Evolutionary conservation across 176 grass and related monocot genomes (phyloP).

Genomic region (Rhynchospora pubera): DNA sequence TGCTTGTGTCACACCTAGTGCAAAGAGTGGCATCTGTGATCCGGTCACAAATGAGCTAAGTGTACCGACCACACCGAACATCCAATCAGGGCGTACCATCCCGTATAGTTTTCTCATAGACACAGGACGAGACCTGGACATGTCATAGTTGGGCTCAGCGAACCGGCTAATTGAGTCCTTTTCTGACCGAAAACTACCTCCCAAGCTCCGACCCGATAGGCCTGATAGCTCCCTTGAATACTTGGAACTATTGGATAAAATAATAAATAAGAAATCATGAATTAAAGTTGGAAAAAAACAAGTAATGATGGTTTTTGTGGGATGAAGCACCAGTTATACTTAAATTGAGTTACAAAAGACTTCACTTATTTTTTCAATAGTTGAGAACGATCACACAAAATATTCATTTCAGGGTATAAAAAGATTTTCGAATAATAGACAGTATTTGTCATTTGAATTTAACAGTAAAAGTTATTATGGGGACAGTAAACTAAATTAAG

Average conservation of each 20-base stretch:
- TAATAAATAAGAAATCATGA: slow-evolving; percentile 10
- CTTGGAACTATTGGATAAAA: slow-evolving; percentile 40
- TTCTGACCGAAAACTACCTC: slow-evolving; percentile 75
- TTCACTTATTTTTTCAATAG: not conserved
- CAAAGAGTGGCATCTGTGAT: slow-evolving; percentile 85
- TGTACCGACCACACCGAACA: slow-evolving; percentile 64
- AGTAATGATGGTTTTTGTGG: not conserved
- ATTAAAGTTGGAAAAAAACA: not conserved
- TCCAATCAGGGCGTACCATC: slow-evolving; percentile 81
- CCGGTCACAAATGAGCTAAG: slow-evolving; percentile 69
- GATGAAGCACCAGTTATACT: not conserved
- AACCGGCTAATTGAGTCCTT: slow-evolving; percentile 70
- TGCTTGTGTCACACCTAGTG: slow-evolving; percentile 75
- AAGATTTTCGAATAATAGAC: too few species aligned
- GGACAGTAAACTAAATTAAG: not conserved
- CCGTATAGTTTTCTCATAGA: slow-evolving; percentile 82
- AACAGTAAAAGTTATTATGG: not conserved
- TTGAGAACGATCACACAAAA: not conserved
- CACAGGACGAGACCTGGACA: slow-evolving; percentile 40
- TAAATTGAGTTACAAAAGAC: not conserved
- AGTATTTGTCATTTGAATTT: too few species aligned
- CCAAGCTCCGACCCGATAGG: slow-evolving; percentile 66
- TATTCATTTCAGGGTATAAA: not conserved
- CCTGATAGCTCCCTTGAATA: slow-evolving; percentile 74
- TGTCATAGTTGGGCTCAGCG: slow-evolving; percentile 40